Evolutionary conservation across 371 early-diverging fungal species (phyloP), one percentile per base, ranked within the genome.

Genomic region (Circinella minor): DNA sequence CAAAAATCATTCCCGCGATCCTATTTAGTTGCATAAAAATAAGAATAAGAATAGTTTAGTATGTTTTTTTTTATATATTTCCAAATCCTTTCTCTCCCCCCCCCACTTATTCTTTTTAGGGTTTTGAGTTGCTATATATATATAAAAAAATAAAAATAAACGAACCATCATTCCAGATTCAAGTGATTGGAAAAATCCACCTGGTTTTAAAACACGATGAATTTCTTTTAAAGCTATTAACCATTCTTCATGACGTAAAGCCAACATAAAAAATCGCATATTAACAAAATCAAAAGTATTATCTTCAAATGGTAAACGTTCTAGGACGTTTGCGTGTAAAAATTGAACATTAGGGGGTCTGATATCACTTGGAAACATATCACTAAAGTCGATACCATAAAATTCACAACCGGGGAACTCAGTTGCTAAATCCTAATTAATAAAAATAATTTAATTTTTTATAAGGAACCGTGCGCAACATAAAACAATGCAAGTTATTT

Each of bases 201-300:
- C 89, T 11, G 88, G 86, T 68, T 89, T 88, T 11, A 84, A 68
- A 6, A 88, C 79, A 15, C 86, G 81, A 34, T 80, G 71, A 8
- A 86, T 71, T 67, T 90, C 89, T 61, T 74, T 71, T 14, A 87
- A 67, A 37, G 81, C 71, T 36, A 77, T 38, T 3, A 80, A 69
- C 89, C 89, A 90, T 69, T 86, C 82, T 20, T 82, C 68, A 61
- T 74, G 75, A 9, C 77, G 81, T 20, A 87, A 71, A 13, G 84
- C 86, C 36, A 85, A 71, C 48, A 85, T 81, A 71, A 88, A 82
- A 39, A 89, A 74, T 20, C 90, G 74, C 55, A 87, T 73, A 67
- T 88, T 78, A 18, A 89, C 80, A 71, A 87, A 83, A 67, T 90
- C 90, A 74, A 90, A 90, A 1, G 85, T 79, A 48, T 86, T 74